Base-by-base conservation (phyloP, 805 yeast genomes). In the Suhomyces pyralidae region DNA sequence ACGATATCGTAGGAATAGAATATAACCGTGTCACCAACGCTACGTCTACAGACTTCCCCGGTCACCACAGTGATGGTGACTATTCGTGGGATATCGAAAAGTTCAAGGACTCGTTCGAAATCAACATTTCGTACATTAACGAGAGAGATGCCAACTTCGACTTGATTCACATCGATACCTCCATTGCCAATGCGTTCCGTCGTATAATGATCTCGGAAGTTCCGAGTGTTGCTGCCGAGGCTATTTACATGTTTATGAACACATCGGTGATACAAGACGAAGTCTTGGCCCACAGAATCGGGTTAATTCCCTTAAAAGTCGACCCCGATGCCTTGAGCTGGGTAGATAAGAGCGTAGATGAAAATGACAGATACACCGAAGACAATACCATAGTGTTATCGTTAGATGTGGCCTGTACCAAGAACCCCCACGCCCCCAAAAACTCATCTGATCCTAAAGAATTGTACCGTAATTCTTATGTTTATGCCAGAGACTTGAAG, bases 211-310 rank as follows among this genome's bases (percentile, higher is more conserved):
- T 94, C 51, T 82, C 97, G 1, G 99, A 94, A 68, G 96, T 94
- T 40, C 99, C 99, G 19, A 82, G 94, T 1, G 96, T 93, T 46
- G 98, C 99, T 14, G 88, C 97, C 20, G 99, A 94, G 70, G 83
- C 89, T 56, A 90, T 94, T 15, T 91, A 86, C 67, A 81, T 94
- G 54, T 88, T 88, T 76, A 93, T 90, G 79, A 94, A 94, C 71
- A 94, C 99, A 1, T 90, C 97, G 1, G 97, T 94, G 47, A 90
- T 94, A 58, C 97, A 92, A 70, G 99, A 94, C 69, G 99, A 94
- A 74, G 97, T 94, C 17, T 80, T 94, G 58, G 93, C 99, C 4
- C 97, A 90, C 67, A 84, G 99, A 76, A 85, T 94, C 57, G 99
- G 99, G 47, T 79, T 94, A 58, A 80, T 93, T 48, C 99, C 99